phyloP scores from a whole-genome alignment of 305 asterid species.

The Fraxinus baroniana region DNA sequence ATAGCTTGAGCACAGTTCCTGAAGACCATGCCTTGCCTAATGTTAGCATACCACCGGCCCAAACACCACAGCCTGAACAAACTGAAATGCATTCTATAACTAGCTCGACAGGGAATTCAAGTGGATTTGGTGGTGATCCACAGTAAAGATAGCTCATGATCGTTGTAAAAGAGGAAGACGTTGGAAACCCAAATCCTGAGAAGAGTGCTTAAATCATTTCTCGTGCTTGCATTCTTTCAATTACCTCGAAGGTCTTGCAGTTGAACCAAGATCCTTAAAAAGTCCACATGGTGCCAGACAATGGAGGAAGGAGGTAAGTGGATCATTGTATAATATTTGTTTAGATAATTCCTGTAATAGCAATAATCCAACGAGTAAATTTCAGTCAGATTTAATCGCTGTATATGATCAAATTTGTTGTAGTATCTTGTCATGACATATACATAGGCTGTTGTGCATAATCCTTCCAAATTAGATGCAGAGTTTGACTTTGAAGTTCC shows the following conservation, averaged over 20 bases:
- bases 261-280: neutral
- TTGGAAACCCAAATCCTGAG: neutral
- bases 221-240: neutral
- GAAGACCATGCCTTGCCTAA: neutral
- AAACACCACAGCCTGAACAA: neutral
- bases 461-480: neutral
- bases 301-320: neutral
- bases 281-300: neutral
- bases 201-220: neutral
- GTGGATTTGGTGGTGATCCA: neutral
- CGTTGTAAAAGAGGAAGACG: neutral
- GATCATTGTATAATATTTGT: neutral
- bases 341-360: neutral
- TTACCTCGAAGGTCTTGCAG: neutral
- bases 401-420: neutral
- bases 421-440: neutral
- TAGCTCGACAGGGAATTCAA: neutral
- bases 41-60: neutral
- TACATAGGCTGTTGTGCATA: neutral
- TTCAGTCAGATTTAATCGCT: neutral
- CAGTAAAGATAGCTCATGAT: neutral
- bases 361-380: neutral
- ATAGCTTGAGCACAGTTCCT: neutral
- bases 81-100: neutral
- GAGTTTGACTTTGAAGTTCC: neutral